These are phyloP conservation scores for Trichoderma asperelloides DNA, from an alignment of 495 filamentous ascomycete species.

Conservation along the genomic window DNA sequence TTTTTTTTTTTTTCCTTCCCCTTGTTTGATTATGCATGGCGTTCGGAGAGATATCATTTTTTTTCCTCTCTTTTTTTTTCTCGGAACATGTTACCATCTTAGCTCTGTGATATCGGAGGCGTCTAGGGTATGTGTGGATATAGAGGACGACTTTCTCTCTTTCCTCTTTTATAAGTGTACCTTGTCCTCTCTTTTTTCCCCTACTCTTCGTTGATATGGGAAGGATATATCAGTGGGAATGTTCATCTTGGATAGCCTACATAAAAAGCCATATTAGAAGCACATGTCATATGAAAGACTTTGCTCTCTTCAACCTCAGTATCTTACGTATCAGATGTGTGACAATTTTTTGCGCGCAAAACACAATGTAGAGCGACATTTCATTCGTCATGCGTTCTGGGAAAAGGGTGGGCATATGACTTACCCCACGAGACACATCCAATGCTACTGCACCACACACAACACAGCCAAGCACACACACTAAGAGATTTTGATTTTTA, in stretches of 20 bases:
- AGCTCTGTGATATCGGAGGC: too few species aligned
- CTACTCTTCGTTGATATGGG: background rate
- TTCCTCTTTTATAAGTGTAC: background rate
- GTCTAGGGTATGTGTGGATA: background rate
- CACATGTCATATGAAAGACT: background rate
- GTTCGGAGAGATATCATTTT: background rate
- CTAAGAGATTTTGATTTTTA: background rate
- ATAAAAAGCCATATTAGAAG: background rate
- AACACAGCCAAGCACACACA: background rate
- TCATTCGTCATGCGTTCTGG: background rate
- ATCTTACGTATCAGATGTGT: too few species aligned
- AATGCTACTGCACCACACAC: conserved; percentile 4
- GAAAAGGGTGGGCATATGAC: background rate
- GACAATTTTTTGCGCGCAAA: too few species aligned
- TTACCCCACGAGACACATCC: background rate
- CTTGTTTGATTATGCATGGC: background rate
- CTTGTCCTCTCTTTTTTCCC: background rate
- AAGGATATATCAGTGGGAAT: background rate
- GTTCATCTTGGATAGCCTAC: background rate
- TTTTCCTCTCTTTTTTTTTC: background rate
- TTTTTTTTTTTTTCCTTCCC: background rate
- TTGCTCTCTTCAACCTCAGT: background rate
- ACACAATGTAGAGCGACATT: background rate
- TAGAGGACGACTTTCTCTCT: background rate
- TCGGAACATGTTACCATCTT: background rate